A percentile compares a stretch with the other conserved stretches of the same genome.
Conservation (phyloP, 2,329 filamentous ascomycete genomes). For the Trichoderma citrinoviride region DNA sequence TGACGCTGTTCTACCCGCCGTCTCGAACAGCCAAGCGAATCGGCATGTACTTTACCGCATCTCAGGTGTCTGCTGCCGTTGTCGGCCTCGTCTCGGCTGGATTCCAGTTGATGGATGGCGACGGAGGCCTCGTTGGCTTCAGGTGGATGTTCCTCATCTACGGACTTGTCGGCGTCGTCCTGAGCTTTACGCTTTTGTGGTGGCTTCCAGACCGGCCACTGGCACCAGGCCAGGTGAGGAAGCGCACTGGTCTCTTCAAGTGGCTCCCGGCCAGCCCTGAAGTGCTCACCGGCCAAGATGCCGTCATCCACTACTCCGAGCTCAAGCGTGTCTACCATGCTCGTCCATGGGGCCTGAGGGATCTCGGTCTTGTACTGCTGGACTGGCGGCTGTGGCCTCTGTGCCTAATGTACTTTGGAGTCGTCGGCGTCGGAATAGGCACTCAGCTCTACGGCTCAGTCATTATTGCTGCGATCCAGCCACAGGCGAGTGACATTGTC, state of each 20-base stretch:
- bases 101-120: conserved; percentile 86
- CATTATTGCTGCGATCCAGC: conserved; percentile 78
- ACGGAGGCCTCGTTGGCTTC: conserved; percentile 73
- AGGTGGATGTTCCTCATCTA: conserved; percentile 94
- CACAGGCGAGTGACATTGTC: conserved; percentile 67
- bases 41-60: conserved; percentile 83
- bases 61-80: conserved; percentile 84
- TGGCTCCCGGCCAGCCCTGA: conserved; percentile 69
- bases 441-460: conserved; percentile 85
- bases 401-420: conserved; percentile 89
- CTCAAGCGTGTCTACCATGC: conserved; percentile 76
- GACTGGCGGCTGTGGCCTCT: conserved; percentile 91
- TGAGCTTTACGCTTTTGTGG: conserved; percentile 76
- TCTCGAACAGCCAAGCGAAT: conserved; percentile 84
- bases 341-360: conserved; percentile 67
- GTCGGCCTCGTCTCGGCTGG: conserved; percentile 87
- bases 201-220: conserved; percentile 85
- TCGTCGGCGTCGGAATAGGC: conserved; percentile 88
- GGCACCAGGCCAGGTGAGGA: conserved; percentile 62
- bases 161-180: conserved; percentile 68
- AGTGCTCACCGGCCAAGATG: conserved; percentile 73
- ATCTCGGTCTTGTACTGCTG: conserved; percentile 67
- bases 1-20: conserved; percentile 88
- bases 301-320: conserved; percentile 78
- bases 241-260: conserved; percentile 51